phyloP scores from a whole-genome alignment of 2,329 filamentous ascomycete species.

The Colletotrichum spaethianum region DNA sequence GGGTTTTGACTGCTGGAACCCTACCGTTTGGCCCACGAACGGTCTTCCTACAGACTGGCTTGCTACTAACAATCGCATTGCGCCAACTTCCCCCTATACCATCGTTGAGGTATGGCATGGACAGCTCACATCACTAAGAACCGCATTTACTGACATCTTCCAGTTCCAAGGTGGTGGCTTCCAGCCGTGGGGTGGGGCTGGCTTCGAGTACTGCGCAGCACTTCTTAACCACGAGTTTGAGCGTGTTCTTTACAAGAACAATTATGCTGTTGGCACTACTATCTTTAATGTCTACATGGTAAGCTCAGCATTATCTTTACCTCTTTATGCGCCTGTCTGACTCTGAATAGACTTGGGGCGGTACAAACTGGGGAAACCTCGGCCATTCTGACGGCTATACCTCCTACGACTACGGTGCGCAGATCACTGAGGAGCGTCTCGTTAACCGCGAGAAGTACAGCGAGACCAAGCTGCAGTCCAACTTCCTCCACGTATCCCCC shows the following conservation, averaged over 20 bases:
- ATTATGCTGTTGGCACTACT: slow-evolving; percentile 72
- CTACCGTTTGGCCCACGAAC: slow-evolving; percentile 70
- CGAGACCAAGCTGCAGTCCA: slow-evolving; percentile 79
- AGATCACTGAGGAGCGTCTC: slow-evolving; percentile 75
- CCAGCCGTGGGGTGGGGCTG: slow-evolving; percentile 79
- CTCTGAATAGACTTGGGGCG: slow-evolving; percentile 69
- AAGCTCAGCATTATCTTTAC: background rate
- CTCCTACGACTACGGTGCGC: slow-evolving; percentile 62
- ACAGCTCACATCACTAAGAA: slow-evolving; percentile 33
- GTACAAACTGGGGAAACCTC: slow-evolving; percentile 84
- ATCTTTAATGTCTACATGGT: slow-evolving; percentile 82
- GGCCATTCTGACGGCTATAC: slow-evolving; percentile 74
- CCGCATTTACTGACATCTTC: slow-evolving; percentile 45
- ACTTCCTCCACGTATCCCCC: slow-evolving; percentile 78
- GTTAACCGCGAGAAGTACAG: slow-evolving; percentile 80
- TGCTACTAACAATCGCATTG: slow-evolving; percentile 69
- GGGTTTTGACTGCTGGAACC: slow-evolving; percentile 61
- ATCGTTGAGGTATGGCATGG: slow-evolving; percentile 64
- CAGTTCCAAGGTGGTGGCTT: slow-evolving; percentile 75
- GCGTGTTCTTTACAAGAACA: slow-evolving; percentile 82
- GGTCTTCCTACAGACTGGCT: slow-evolving; percentile 71
- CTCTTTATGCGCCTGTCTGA: background rate
- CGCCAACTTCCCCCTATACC: slow-evolving; percentile 76
- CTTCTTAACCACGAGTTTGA: slow-evolving; percentile 78
- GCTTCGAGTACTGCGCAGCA: slow-evolving; percentile 74